Evolutionary conservation across 2,329 filamentous ascomycete species (phyloP), one percentile per base, ranked within the genome.

Genomic region (Diaporthe batatas): DNA sequence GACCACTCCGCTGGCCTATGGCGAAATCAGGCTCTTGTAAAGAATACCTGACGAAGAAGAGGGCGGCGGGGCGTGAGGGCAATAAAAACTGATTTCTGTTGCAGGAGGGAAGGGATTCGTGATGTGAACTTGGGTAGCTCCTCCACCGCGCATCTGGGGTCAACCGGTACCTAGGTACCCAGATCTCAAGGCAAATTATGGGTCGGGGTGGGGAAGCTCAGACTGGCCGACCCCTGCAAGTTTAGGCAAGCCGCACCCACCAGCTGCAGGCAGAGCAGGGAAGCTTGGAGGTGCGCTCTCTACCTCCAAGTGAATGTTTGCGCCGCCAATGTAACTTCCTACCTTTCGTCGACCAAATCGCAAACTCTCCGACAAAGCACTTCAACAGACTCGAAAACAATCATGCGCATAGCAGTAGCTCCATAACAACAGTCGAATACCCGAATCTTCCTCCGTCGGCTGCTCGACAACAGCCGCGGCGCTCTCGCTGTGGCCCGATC

Each of bases 131-230:
- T 53, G 62, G 29, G 21, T 49, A 51, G 62, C 29, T 65, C 29
- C 44, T 65, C 44, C 62, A 65, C 62, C 12, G 2, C 25, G 32
- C 44, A 39, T 39, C 44, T 67, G 62, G 62, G 62, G 62, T 67
- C 25, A 34, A 67, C 16, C 25, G 62, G 32, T 65, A 65, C 62
- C 62, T 42, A 18, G 39, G 39, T 42, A 18, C 39, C 14, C 62
- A 51, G 44, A 51, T 65, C 18, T 25, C 16, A 25, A 29, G 58
- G 39, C 39, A 25, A 29, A 29, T 14, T 64, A 16, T 23, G 25
- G 62, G 62, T 8, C 62, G 32, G 36, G 8, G 62, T 53, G 62
- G 62, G 47, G 62, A 67, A 53, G 32, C 32, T 53, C 14, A 10
- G 12, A 12, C 21, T 29, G 32, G 47, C 29, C 39, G 32, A 39